Conservation (phyloP, 73 alveolate species). For the Paramecium tetraurelia region DNA sequence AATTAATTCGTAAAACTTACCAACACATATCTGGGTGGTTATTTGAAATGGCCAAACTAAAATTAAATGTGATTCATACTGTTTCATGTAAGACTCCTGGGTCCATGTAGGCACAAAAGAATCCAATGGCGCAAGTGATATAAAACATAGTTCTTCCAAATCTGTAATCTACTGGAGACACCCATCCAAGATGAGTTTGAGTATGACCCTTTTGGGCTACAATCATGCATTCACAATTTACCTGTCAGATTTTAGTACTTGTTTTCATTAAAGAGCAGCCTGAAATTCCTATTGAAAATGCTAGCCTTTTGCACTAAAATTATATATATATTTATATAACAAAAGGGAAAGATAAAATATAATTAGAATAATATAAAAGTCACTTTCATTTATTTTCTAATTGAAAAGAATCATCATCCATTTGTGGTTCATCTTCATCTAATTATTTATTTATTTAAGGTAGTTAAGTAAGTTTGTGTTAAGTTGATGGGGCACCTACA, state of each 20-base stretch:
- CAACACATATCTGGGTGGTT: conserved; percentile 11
- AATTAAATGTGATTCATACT: not conserved
- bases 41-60: conserved; percentile 39
- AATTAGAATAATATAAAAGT: not conserved
- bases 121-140: not conserved
- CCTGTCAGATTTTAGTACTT: conserved; percentile 21
- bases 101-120: not conserved
- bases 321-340: not conserved
- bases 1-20: not conserved
- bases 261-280: not conserved
- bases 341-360: not conserved
- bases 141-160: conserved; percentile 26
- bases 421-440: conserved; percentile 52
- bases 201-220: not conserved
- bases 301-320: not conserved
- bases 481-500: conserved; percentile 39
- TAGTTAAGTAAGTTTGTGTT: conserved; percentile 33
- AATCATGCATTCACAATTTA: not conserved
- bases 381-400: conserved; percentile 17
- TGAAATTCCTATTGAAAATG: conserved; percentile 33
- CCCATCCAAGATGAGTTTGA: conserved; percentile 27
- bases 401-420: conserved; percentile 50
- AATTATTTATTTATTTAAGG: conserved; percentile 34
- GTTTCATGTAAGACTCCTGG: conserved; percentile 33
- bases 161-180: conserved; percentile 23